phyloP scores from a whole-genome alignment of 139 green algal genomes.

The Helicosporidium sp. region DNA sequence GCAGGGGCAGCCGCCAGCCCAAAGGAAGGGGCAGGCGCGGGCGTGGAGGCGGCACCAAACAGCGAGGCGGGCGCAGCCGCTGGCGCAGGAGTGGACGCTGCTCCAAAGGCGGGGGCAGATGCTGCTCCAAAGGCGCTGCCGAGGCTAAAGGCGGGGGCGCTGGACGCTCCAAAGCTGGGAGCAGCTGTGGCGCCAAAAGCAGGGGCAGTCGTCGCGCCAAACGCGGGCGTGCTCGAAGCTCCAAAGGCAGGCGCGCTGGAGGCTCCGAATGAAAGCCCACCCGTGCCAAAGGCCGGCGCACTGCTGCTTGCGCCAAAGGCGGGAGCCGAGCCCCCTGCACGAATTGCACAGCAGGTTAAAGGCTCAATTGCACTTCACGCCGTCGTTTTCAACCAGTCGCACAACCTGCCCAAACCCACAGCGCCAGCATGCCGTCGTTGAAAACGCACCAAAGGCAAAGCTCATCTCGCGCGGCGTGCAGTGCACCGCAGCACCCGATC shows the following conservation, averaged over 20 bases:
- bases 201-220: neutral
- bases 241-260: neutral
- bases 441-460: too few relatives aligned
- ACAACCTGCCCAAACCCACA: too few relatives aligned
- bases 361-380: too few relatives aligned
- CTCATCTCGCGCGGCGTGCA: too few relatives aligned
- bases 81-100: neutral
- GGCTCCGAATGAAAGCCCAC: neutral
- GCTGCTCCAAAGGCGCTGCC: neutral
- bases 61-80: too few relatives aligned
- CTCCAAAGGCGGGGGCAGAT: neutral
- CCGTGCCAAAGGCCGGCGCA: conserved; percentile 4
- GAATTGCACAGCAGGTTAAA: neutral
- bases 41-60: conserved; percentile 1
- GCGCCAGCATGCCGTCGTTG: too few relatives aligned
- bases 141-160: neutral
- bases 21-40: conserved; percentile 1
- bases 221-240: neutral
- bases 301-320: conserved; percentile 1
- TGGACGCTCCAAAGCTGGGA: neutral
- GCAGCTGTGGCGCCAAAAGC: neutral
- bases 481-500: too few relatives aligned
- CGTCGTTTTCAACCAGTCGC: too few relatives aligned
- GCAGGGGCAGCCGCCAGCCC: neutral
- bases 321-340: neutral